Base-by-base conservation (phyloP, 176 grass and related monocot species). In the Musa schizocarpa region DNA sequence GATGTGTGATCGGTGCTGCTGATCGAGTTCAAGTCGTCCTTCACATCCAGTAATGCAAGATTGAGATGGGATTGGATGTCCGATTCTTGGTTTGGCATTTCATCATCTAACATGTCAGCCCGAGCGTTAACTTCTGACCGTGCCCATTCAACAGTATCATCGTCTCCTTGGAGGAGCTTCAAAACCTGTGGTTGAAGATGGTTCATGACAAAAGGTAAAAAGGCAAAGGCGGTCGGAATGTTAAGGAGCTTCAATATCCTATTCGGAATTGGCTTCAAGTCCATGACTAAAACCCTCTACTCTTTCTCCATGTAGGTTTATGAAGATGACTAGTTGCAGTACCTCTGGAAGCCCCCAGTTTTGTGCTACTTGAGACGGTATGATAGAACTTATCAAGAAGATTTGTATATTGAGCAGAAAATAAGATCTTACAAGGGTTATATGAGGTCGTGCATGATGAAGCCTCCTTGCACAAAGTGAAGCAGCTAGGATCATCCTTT, bases 21-120 rank as follows among this genome's bases (percentile, higher is more conserved):
- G 19, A 62, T 74, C 8, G 96, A 99, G 63, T 89, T 74, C 3
- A 87, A 77, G 50, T 94, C 91, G 17, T 92, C 91, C 1, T 99
- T 91, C 26, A 99, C 85, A 13, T 90, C 96, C 0, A 99, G 85
- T 54, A 99, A 65, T 1, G 96, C 96, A 0, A 99, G 86, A 70
- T 76, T 92, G 48, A 99, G 86, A 69, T 99, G 87, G 0, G 88
- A 99, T 75, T 74, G 88, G 77, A 95, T 99, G 53, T 88, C 87
- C 0, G 84, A 54, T 34, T 85, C 79, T 3, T 77, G 73, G 22
- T 81, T 70, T 43, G 34, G 34, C 34, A 43, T 43, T 43, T 43
- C 34, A 43, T 87, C 75, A 1, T 73, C 72, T 1, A 82, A 43
- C 34, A 3, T 43, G 34, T 43, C 34, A 43, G 34, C 34, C 34